A percentile compares a stretch with the other conserved stretches of the same genome.
Conservation (phyloP, 495 filamentous ascomycete species). For the Articulospora tetracladia region DNA sequence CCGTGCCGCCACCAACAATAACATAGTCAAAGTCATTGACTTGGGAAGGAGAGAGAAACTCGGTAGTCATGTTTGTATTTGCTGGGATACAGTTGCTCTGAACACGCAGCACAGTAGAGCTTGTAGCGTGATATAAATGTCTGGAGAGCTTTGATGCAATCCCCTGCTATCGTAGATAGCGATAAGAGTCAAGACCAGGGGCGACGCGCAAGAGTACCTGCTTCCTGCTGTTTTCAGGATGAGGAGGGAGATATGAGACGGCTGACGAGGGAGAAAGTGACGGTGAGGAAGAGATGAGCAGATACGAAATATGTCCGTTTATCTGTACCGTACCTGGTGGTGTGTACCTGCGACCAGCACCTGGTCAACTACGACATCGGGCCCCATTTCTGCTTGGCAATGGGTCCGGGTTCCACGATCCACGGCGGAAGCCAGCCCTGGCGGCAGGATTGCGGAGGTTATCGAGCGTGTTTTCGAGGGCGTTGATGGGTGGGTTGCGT, state of each 20-base stretch:
- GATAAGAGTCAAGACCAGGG: not conserved
- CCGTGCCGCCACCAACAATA: constrained; percentile 83
- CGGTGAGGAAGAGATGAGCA: not conserved
- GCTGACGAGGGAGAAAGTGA: not conserved
- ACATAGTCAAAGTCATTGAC: constrained; percentile 75
- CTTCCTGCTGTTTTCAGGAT: not conserved
- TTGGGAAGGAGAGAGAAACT: constrained; percentile 53
- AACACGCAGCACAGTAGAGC: not conserved
- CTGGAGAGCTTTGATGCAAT: not conserved
- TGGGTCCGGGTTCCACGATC: not conserved
- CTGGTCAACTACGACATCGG: not conserved
- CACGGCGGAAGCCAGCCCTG: not conserved
- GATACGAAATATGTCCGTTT: not conserved
- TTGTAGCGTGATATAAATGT: not conserved
- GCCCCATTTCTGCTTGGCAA: not conserved
- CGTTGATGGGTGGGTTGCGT: not conserved
- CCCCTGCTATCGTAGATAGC: not conserved
- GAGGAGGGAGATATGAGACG: not conserved
- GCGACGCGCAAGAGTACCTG: not conserved
- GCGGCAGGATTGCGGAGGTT: not conserved
- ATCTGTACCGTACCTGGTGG: not conserved
- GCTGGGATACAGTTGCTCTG: not conserved
- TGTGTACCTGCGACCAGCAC: no score
- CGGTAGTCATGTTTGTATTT: constrained; percentile 59
- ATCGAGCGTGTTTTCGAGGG: not conserved